These are phyloP conservation scores for Chenopodium formosanum DNA, from an alignment of 148 eudicot genomes.

Conservation along the genomic window DNA sequence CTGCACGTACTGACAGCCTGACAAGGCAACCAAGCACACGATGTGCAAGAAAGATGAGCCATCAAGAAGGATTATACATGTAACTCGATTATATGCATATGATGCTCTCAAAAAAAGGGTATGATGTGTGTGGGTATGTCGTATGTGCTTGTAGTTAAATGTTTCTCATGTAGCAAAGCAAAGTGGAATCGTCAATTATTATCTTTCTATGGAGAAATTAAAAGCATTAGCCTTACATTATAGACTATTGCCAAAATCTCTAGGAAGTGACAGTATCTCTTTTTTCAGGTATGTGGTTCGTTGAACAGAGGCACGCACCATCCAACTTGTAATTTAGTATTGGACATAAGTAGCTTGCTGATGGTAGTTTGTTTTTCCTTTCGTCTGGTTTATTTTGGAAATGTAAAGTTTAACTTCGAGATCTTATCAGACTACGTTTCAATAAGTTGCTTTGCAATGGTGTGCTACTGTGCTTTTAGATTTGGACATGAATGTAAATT, in stretches of 20 bases:
- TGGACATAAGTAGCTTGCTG: slow-evolving; percentile 13
- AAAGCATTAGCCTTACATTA: neutral
- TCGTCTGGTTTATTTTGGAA: slow-evolving; percentile 7
- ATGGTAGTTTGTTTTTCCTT: slow-evolving; percentile 12
- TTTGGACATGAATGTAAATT: neutral
- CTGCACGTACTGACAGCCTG: neutral
- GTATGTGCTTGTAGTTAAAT: no score
- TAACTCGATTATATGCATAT: no score
- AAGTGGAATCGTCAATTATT: neutral
- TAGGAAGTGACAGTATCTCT: neutral
- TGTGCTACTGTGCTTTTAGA: neutral
- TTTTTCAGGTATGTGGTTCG: neutral
- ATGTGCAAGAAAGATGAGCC: neutral
- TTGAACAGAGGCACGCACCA: neutral
- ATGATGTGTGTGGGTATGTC: no score
- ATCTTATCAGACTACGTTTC: slow-evolving; percentile 1
- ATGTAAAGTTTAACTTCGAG: neutral
- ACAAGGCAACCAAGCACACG: neutral
- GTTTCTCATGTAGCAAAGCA: neutral
- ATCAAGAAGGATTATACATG: no score
- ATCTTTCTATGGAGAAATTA: neutral
- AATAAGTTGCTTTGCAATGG: slow-evolving; percentile 4
- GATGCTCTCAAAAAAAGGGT: no score
- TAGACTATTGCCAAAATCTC: neutral
- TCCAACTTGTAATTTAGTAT: neutral